Conservation (phyloP, 208 protist species). For the Crithidia brevicula region DNA sequence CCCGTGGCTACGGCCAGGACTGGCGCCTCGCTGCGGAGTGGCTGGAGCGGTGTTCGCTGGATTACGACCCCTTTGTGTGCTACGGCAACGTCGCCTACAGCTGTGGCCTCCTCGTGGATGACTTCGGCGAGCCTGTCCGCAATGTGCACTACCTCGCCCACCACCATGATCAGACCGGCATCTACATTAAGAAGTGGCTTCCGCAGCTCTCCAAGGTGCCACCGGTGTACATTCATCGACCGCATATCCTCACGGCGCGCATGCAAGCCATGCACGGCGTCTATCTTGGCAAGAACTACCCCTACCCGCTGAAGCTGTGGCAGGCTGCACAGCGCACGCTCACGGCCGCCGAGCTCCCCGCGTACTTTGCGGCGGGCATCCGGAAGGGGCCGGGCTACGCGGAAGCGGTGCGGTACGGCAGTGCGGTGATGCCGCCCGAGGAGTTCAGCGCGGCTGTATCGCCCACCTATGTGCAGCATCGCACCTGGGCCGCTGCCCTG, state of each 20-base stretch:
- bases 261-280: slow-evolving; percentile 92
- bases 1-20: slow-evolving; percentile 86
- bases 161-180: slow-evolving; percentile 89
- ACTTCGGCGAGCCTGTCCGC: slow-evolving; percentile 85
- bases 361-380: slow-evolving; percentile 59
- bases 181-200: slow-evolving; percentile 92
- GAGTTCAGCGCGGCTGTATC: slow-evolving; percentile 53
- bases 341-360: slow-evolving; percentile 49
- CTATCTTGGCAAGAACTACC: slow-evolving; percentile 83
- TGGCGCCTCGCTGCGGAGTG: slow-evolving; percentile 91
- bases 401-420: slow-evolving; percentile 77
- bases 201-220: slow-evolving; percentile 86
- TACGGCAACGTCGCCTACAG: slow-evolving; percentile 87
- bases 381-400: slow-evolving; percentile 59
- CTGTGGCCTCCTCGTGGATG: slow-evolving; percentile 75
- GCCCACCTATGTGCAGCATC: slow-evolving; percentile 27
- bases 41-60: slow-evolving; percentile 88
- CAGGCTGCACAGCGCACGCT: slow-evolving; percentile 71
- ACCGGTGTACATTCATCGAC: slow-evolving; percentile 89
- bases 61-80: slow-evolving; percentile 91
- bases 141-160: slow-evolving; percentile 82
- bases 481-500: slow-evolving; percentile 44
- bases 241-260: slow-evolving; percentile 79
- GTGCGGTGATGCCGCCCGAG: slow-evolving; percentile 58
- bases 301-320: slow-evolving; percentile 91